phyloP scores from a whole-genome alignment of 768 basidiomycete genomes.

The Hypholoma sublateritium region DNA sequence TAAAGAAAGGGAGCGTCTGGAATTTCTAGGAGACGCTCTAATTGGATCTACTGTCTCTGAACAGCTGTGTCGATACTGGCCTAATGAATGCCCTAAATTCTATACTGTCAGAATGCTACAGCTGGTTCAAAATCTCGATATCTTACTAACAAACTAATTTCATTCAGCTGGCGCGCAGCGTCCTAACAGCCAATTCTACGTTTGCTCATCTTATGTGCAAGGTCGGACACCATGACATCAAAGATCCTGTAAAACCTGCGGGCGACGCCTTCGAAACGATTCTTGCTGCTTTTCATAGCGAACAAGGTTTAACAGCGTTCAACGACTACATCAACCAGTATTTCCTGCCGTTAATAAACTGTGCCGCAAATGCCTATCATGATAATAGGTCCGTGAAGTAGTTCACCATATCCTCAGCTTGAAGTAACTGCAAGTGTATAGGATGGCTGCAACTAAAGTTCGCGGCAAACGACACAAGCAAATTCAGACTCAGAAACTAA shows the following conservation, averaged over 20 bases:
- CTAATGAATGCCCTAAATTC: slow-evolving; percentile 29
- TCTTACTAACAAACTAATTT: background rate
- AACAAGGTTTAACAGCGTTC: slow-evolving; percentile 36
- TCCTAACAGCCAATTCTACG: slow-evolving; percentile 33
- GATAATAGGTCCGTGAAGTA: slow-evolving; percentile 9
- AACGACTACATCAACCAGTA: slow-evolving; percentile 36
- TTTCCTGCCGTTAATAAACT: slow-evolving; percentile 36
- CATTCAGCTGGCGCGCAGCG: slow-evolving; percentile 15
- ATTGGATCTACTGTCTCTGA: slow-evolving; percentile 43
- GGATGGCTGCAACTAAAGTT: background rate
- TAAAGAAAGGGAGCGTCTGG: slow-evolving; percentile 38
- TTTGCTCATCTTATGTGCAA: slow-evolving; percentile 38
- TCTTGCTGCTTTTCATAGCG: slow-evolving; percentile 41
- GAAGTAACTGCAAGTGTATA: background rate
- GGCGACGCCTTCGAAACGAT: slow-evolving; percentile 50
- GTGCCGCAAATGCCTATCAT: slow-evolving; percentile 26
- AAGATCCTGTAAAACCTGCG: slow-evolving; percentile 30
- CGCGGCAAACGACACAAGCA: background rate
- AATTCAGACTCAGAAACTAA: background rate
- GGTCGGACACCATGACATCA: slow-evolving; percentile 24
- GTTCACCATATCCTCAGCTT: background rate
- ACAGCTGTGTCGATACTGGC: slow-evolving; percentile 33
- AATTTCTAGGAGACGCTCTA: slow-evolving; percentile 48
- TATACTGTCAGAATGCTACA: slow-evolving; percentile 30
- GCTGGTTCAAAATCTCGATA: background rate